Evolutionary conservation across 2,329 filamentous ascomycete species (phyloP).

Genomic region (Ascochyta clinopodiicola): DNA sequence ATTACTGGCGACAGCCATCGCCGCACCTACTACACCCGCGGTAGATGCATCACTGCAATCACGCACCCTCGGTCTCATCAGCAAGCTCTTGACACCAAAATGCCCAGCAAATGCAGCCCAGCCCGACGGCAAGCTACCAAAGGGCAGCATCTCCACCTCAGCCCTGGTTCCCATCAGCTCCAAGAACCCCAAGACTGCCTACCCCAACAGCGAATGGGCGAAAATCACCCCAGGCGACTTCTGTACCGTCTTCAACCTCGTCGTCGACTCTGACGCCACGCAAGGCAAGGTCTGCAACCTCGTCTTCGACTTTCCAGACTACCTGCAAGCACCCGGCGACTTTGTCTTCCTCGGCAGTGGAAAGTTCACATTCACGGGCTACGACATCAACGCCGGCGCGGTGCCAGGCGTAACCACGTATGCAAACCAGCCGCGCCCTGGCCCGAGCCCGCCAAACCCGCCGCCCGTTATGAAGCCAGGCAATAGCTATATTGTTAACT

Average conservation of each 20-base stretch:
- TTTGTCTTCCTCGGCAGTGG: conserved; percentile 27
- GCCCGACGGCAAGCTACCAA: conserved; percentile 32
- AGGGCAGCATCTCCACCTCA: conserved; percentile 25
- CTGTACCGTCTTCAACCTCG: conserved; percentile 43
- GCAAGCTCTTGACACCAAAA: conserved; percentile 2
- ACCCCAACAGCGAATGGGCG: conserved; percentile 22
- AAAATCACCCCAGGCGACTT: conserved; percentile 35
- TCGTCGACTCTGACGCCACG: conserved; percentile 24
- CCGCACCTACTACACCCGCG: conserved; percentile 39
- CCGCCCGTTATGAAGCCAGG: conserved; percentile 30
- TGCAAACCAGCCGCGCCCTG: conserved; percentile 29
- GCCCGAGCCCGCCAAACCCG: conserved; percentile 27
- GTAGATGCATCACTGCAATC: conserved; percentile 23
- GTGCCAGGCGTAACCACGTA: conserved; percentile 29
- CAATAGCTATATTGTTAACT: conserved; percentile 33
- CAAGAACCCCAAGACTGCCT: conserved; percentile 27
- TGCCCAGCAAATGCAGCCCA: conserved; percentile 28
- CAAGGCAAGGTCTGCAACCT: conserved; percentile 40
- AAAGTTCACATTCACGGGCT: conserved; percentile 34
- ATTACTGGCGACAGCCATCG: conserved; percentile 48
- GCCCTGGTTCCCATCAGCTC: conserved; percentile 31
- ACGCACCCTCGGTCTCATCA: conserved; percentile 24
- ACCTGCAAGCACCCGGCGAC: conserved; percentile 20
- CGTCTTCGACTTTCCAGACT: conserved; percentile 36
- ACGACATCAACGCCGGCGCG: conserved; percentile 29